These are phyloP conservation scores for Aspergillus ochraceus DNA, from an alignment of 2,329 filamentous ascomycete species.

Conservation along the genomic window DNA sequence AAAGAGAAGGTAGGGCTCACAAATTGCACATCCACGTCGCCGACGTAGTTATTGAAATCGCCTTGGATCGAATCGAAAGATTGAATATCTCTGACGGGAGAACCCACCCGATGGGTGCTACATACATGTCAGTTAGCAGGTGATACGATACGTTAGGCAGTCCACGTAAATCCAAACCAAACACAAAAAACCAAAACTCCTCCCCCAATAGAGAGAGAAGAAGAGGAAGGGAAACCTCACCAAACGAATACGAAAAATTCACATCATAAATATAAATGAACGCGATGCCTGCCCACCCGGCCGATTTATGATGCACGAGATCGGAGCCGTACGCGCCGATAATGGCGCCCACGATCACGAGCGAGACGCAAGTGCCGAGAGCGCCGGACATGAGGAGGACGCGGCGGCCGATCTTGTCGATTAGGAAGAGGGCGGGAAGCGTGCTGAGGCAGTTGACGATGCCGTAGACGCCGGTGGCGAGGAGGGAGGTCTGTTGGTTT, in stretches of 20 bases:
- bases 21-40: constrained; percentile 43
- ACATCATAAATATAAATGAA: constrained; percentile 42
- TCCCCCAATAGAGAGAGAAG: too few species aligned
- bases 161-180: too few species aligned
- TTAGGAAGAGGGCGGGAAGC: constrained; percentile 34
- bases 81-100: constrained; percentile 43
- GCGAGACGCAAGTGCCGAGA: constrained; percentile 34
- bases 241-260: constrained; percentile 41
- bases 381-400: constrained; percentile 38
- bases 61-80: constrained; percentile 38
- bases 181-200: too few species aligned
- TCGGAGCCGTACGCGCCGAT: constrained; percentile 32
- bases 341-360: constrained; percentile 38
- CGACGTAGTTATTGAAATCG: constrained; percentile 40
- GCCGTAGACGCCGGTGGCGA: constrained; percentile 40
- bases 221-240: constrained; percentile 25
- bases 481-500: constrained; percentile 28
- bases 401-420: constrained; percentile 36
- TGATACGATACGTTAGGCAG: background rate
- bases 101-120: constrained; percentile 40
- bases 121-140: background rate
- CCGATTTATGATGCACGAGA: constrained; percentile 28
- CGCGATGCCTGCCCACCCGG: constrained; percentile 39
- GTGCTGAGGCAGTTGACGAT: constrained; percentile 41
- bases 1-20: constrained; percentile 21